A percentile compares a stretch with the other conserved stretches of the same genome.
phyloP scores from a whole-genome alignment of 2,329 filamentous ascomycete genomes.

The Penicillium brevicompactum region DNA sequence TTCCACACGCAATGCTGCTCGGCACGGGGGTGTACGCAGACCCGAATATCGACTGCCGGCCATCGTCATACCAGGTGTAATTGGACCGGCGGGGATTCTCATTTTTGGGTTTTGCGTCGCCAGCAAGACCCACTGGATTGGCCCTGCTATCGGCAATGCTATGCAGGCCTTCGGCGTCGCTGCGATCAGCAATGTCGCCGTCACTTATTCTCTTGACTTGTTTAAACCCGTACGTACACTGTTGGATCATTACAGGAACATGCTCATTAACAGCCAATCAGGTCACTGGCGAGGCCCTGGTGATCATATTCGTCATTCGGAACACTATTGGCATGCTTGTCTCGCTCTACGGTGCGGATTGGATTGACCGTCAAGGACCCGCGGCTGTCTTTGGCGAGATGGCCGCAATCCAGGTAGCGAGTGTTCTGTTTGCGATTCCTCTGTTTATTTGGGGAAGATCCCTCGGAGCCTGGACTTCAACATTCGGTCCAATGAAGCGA shows the following conservation, averaged over 20 bases:
- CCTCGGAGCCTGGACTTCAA: conserved; percentile 19
- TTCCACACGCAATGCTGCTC: conserved; percentile 26
- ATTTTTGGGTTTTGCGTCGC: conserved; percentile 30
- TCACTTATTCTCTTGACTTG: conserved; percentile 29
- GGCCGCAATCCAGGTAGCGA: conserved; percentile 26
- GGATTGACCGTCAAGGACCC: conserved; percentile 25
- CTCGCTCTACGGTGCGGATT: conserved; percentile 27
- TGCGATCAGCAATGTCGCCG: conserved; percentile 31
- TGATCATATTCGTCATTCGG: conserved; percentile 31
- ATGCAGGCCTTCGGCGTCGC: conserved; percentile 32
- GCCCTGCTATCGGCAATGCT: conserved; percentile 26
- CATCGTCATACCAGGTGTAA: conserved; percentile 26
- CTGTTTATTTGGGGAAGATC: conserved; percentile 24
- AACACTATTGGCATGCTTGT: conserved; percentile 32
- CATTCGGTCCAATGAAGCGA: conserved; percentile 30
- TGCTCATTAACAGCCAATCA: neutral
- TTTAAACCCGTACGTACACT: conserved; percentile 24
- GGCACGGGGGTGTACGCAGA: conserved; percentile 22
- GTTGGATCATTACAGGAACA: neutral
- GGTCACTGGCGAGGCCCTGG: conserved; percentile 28
- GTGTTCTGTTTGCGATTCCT: conserved; percentile 23
- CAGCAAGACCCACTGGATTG: conserved; percentile 26
- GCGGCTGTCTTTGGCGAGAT: conserved; percentile 29
- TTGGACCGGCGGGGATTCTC: conserved; percentile 27
- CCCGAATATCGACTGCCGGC: conserved; percentile 32